Base-by-base conservation (phyloP, 495 filamentous ascomycete species). In the Thozetella sp. region DNA sequence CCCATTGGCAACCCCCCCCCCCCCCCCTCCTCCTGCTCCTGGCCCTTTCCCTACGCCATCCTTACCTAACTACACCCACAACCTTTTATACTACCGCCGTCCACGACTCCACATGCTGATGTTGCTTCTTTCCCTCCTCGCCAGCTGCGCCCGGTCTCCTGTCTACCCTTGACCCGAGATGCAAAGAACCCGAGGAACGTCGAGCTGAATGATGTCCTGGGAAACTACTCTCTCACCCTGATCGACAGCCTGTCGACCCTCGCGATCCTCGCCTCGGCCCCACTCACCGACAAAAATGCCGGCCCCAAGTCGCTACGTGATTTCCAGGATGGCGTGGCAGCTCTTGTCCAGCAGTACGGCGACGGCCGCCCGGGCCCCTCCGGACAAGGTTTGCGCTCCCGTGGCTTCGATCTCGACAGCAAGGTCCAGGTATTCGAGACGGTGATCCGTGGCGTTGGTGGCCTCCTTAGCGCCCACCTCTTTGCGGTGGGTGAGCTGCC, bases 401-500 rank as follows among this genome's bases (percentile, higher is more conserved):
- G 90, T 30, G 95, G 93, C 2, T 99, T 98, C 62, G 93, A 99
- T 75, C 79, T 97, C 43, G 94, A 99, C 73, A 96, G 93, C 72
- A 97, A 97, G 73, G 95, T 99, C 10, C 92, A 99, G 74, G 92
- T 99, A 30, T 99, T 99, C 69, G 95, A 99, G 74, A 97, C 93
- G 1, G 93, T 97, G 11, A 99, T 99, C 69, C 83, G 95, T 62
- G 93, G 93, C 25, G 83, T 99, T 53, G 95, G 96, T 19, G 95
- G 95, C 22, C 75, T 99, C 26, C 77, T 99, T 50, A 96, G 92
- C 64, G 92, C 96, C 6, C 95, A 99, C 76, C 79, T 97, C 23
- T 99, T 98, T 71, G 93, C 95, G 15, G 78, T 93, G 50, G 93
- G 92, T 34, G 93, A 95, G 22, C 76, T 97, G 53, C 93, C 93